Percentiles rank a stretch among this genome's conserved stretches.
phyloP scores from a whole-genome alignment of 768 basidiomycete genomes.

The Rhodotorula toruloides region DNA sequence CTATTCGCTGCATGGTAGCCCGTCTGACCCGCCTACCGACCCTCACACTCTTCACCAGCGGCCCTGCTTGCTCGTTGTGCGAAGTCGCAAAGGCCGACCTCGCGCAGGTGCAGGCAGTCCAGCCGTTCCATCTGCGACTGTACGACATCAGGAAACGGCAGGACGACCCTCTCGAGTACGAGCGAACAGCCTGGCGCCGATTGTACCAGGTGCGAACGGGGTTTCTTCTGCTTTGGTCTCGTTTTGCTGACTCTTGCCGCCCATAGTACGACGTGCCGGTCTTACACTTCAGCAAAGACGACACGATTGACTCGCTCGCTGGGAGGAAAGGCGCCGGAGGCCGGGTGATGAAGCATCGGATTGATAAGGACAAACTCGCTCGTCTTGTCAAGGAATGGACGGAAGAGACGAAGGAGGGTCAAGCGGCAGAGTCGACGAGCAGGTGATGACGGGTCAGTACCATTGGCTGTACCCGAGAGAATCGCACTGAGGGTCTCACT shows the following conservation, averaged over 20 bases:
- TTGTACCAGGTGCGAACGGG: slow-evolving; percentile 26
- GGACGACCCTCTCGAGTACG: slow-evolving; percentile 9
- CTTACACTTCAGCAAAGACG: slow-evolving; percentile 20
- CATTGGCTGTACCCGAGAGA: neutral
- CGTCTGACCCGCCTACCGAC: slow-evolving; percentile 12
- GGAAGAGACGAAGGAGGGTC: slow-evolving; percentile 5
- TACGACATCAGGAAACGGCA: slow-evolving; percentile 27
- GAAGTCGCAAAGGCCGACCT: slow-evolving; percentile 36
- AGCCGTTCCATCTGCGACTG: slow-evolving; percentile 20
- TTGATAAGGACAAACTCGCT: slow-evolving; percentile 33
- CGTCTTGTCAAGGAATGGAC: slow-evolving; percentile 28
- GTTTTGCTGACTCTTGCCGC: neutral
- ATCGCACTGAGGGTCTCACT: no score
- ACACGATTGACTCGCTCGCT: slow-evolving; percentile 19
- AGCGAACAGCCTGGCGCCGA: slow-evolving; percentile 26
- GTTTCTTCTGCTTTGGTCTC: neutral
- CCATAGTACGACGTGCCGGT: slow-evolving; percentile 37
- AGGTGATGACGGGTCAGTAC: neutral
- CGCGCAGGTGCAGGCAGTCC: neutral
- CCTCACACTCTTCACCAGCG: slow-evolving; percentile 28
- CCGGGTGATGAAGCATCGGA: slow-evolving; percentile 34
- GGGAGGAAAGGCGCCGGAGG: slow-evolving; percentile 20
- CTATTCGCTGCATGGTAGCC: neutral
- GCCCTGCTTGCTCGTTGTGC: slow-evolving; percentile 19
- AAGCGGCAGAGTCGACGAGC: no score